These are phyloP conservation scores for Ajuga chamaepitys DNA, from an alignment of 257 asterid species.

Conservation along the genomic window DNA sequence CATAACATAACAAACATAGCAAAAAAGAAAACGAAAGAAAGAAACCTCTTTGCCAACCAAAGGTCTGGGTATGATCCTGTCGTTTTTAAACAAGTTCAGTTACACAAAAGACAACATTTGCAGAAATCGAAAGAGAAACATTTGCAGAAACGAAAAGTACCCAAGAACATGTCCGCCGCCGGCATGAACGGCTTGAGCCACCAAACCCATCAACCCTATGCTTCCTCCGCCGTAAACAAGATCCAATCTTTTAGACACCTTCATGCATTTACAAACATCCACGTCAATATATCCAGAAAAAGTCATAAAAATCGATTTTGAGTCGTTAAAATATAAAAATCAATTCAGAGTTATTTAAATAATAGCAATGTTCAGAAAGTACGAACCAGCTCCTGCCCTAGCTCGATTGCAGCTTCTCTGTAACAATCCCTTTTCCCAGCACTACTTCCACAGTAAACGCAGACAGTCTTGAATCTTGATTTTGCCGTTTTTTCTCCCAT, in stretches of 20 bases:
- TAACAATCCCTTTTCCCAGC: slow-evolving; percentile 63
- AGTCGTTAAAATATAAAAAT: not conserved
- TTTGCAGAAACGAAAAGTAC: slow-evolving; percentile 8
- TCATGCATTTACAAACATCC: slow-evolving; percentile 15
- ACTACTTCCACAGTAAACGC: slow-evolving; percentile 74
- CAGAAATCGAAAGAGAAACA: not conserved
- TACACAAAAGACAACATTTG: not conserved
- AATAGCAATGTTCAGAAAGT: not conserved
- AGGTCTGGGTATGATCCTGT: slow-evolving; percentile 63
- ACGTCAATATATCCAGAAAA: not conserved
- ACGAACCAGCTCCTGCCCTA: slow-evolving; percentile 57
- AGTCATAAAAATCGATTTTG: not conserved
- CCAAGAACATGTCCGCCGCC: slow-evolving; percentile 80
- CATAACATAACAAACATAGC: not conserved
- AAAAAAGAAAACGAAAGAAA: not conserved
- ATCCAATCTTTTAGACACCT: slow-evolving; percentile 56
- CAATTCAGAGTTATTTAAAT: not conserved
- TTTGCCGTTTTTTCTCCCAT: slow-evolving; percentile 14
- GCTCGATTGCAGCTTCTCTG: slow-evolving; percentile 53
- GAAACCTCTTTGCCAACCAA: slow-evolving; percentile 67
- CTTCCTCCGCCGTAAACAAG: slow-evolving; percentile 83
- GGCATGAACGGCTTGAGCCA: slow-evolving; percentile 48
- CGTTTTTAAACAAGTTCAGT: not conserved
- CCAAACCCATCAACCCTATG: slow-evolving; percentile 68
- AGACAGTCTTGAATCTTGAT: slow-evolving; percentile 52